Conservation (phyloP, 2,329 filamentous ascomycete genomes). For the Rhytidhysteron rufulum region DNA sequence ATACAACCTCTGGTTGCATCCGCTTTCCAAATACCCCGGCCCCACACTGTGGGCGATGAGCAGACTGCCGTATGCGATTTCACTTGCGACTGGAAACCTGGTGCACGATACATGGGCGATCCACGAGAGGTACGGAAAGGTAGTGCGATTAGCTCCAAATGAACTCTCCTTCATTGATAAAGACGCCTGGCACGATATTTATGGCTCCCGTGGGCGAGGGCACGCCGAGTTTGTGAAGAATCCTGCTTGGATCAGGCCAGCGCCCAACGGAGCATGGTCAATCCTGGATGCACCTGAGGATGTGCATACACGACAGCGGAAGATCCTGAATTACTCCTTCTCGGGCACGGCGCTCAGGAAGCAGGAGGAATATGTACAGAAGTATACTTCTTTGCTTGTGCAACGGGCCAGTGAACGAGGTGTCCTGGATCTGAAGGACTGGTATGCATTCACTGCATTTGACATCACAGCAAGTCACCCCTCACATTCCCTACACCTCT, state of each 20-base stretch:
- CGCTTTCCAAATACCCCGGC: not conserved
- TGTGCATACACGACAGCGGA: not conserved
- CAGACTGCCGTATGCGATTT: not conserved
- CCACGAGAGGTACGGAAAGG: constrained; percentile 29
- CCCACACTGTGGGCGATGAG: not conserved
- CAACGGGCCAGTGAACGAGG: too few relatives aligned
- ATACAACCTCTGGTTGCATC: constrained; percentile 1
- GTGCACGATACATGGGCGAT: not conserved
- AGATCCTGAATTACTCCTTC: not conserved
- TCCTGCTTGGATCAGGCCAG: not conserved
- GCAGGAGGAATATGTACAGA: not conserved
- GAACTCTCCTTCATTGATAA: constrained; percentile 29
- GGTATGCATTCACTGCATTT: not conserved
- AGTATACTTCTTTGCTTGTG: not conserved
- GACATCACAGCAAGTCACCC: not conserved
- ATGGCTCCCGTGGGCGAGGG: constrained; percentile 14
- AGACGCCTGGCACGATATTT: constrained; percentile 22
- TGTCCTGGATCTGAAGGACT: not conserved
- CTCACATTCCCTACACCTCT: not conserved
- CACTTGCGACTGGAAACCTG: not conserved
- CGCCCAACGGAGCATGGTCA: not conserved
- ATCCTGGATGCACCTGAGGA: not conserved
- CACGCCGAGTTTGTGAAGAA: not conserved
- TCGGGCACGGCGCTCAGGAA: not conserved
- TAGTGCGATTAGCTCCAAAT: constrained; percentile 32